Base-by-base conservation (phyloP, 495 filamentous ascomycete genomes). In the Lasiosphaeriaceae sp. region DNA sequence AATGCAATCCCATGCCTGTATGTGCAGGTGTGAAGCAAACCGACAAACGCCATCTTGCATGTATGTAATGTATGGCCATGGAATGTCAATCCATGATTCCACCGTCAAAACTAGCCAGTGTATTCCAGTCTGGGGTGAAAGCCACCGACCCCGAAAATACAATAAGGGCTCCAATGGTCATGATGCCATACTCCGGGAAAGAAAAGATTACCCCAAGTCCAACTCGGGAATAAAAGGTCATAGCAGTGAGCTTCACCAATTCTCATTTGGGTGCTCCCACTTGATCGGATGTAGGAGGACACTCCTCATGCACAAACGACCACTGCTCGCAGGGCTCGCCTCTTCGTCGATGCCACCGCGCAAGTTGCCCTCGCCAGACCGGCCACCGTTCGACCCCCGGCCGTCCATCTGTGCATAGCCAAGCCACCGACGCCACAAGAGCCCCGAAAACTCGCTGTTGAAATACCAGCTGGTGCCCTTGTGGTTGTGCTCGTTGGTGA, bases 221-320 rank as follows among this genome's bases (percentile, higher is more conserved):
- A n/a, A n/a, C n/a, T n/a, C 14, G 17, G 20, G 5, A 52, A 52
- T 1, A 52, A 34, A 16, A 2, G n/a, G 14, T 9, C 39, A 12
- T 16, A 17, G 2, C 2, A 16, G 12, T 17, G 14, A 17, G 34
- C n/a, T 17, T 43, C 16, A 41, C 47, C 11, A 31, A 7, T 43
- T 26, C 60, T 77, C 74, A 19, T 58, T 64, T 39, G 75, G 75
- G 47, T 74, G 65, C 59, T 80, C 77, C 73, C 72, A 77, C 79
- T 98, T 98, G 47, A 97, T 84, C 0, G 94, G 94, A 79, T 98
- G 94, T 63, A 97, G 72, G 52, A 98, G 79, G 86, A 95, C 87
- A 48, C 86, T 88, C 45, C 89, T 87, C 57, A 97, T 72, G 77
- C 93, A 97, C 87, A 97, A 86, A 55, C 93, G 80, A 39, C 90